phyloP scores from a whole-genome alignment of 805 yeast species.

The Teunomyces atbi region DNA sequence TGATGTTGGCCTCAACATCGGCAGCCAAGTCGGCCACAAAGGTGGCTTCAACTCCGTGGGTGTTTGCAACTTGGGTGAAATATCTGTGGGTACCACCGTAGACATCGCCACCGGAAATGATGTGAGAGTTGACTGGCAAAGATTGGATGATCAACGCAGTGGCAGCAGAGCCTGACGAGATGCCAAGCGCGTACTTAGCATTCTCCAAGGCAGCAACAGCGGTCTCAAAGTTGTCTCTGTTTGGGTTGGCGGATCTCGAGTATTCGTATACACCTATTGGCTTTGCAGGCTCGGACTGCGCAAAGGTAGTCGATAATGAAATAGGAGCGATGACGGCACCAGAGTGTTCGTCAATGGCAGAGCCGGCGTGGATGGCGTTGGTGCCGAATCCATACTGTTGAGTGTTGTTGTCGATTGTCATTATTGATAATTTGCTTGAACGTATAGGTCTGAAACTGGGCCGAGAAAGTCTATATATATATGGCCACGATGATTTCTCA shows the following conservation, averaged over 20 bases:
- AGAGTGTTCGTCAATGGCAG: conserved; percentile 64
- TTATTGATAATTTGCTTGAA: conserved; percentile 11
- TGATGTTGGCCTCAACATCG: conserved; percentile 57
- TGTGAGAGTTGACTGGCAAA: conserved; percentile 69
- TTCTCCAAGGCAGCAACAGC: conserved; percentile 79
- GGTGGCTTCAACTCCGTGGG: conserved; percentile 69
- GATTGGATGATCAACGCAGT: conserved; percentile 77
- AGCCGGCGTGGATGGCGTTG: conserved; percentile 81
- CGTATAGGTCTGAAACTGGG: background rate
- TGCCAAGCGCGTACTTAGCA: conserved; percentile 73
- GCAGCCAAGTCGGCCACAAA: conserved; percentile 64
- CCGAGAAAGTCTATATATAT: background rate
- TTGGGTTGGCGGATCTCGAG: conserved; percentile 84
- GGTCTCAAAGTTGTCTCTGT: conserved; percentile 75
- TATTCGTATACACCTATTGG: conserved; percentile 82
- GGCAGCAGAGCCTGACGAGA: conserved; percentile 83
- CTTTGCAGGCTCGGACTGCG: conserved; percentile 71
- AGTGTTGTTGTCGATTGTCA: conserved; percentile 38
- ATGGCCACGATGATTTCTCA: background rate
- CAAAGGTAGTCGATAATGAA: conserved; percentile 81
- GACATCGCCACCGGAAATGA: conserved; percentile 78
- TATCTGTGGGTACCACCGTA: conserved; percentile 92
- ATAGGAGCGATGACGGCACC: conserved; percentile 89
- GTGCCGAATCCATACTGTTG: conserved; percentile 63
- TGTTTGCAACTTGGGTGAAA: conserved; percentile 78